These are phyloP conservation scores for Hypoxylon sp. DNA, from an alignment of 2,329 filamentous ascomycete genomes.

Conservation along the genomic window DNA sequence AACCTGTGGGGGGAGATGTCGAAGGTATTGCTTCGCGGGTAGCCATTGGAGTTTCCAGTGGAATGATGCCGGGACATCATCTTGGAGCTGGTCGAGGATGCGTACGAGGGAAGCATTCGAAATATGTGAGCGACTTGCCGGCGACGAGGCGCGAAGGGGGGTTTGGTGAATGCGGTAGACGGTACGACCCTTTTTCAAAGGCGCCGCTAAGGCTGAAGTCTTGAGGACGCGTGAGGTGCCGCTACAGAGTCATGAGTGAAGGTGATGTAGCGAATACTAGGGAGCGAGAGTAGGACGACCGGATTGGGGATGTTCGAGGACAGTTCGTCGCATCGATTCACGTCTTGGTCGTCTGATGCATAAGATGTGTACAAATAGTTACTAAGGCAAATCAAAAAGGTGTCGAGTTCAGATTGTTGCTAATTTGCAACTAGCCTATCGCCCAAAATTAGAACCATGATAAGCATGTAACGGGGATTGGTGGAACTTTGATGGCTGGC, in stretches of 20 bases:
- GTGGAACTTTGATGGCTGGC: background rate
- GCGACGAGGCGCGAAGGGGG: slow-evolving; percentile 20
- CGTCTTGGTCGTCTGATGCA: slow-evolving; percentile 12
- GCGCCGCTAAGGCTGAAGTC: slow-evolving; percentile 28
- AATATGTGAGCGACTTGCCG: slow-evolving; percentile 14
- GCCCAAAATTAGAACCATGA: slow-evolving; percentile 31
- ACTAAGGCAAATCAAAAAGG: slow-evolving; percentile 38
- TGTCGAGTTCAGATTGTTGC: slow-evolving; percentile 38
- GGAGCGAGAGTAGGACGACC: background rate
- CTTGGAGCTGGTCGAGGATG: slow-evolving; percentile 60
- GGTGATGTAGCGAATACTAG: slow-evolving; percentile 2
- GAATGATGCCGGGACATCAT: slow-evolving; percentile 87
- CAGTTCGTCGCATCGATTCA: slow-evolving; percentile 18
- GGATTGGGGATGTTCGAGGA: slow-evolving; percentile 13
- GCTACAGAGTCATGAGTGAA: slow-evolving; percentile 31
- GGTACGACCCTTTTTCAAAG: slow-evolving; percentile 31
- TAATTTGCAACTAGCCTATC: slow-evolving; percentile 33
- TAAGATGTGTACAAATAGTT: slow-evolving; percentile 21
- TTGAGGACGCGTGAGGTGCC: slow-evolving; percentile 11
- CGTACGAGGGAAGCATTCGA: slow-evolving; percentile 69
- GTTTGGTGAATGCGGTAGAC: slow-evolving; percentile 11
- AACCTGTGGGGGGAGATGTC: slow-evolving; percentile 91
- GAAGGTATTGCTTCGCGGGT: slow-evolving; percentile 79
- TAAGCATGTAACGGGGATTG: slow-evolving; percentile 27
- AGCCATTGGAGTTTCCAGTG: slow-evolving; percentile 82